Evolutionary conservation across 176 grass and related monocot species (phyloP).

Genomic region (Oryza meyeriana): DNA sequence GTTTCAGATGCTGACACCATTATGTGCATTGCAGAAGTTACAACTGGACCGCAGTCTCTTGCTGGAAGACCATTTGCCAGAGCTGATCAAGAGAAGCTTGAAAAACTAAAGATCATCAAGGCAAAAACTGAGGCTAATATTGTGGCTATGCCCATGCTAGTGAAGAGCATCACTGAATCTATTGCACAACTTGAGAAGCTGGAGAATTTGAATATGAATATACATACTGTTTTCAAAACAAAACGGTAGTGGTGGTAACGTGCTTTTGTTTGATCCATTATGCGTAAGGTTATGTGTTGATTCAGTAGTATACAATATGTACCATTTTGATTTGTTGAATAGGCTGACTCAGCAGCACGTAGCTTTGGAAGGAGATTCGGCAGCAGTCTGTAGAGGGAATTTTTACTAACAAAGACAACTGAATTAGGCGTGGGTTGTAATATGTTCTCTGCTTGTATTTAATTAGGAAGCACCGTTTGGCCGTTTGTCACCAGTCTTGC

Average conservation of each 20-base stretch:
- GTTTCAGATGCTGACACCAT: background rate
- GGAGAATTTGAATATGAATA: slow-evolving; percentile 6
- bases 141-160: slow-evolving; percentile 18
- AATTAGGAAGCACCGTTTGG: background rate
- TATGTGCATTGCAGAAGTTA: slow-evolving; percentile 30
- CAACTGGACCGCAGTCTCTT: background rate
- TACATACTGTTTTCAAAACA: slow-evolving; percentile 28
- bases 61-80: background rate
- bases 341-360: background rate
- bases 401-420: background rate
- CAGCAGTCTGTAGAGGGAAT: background rate
- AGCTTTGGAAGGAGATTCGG: background rate
- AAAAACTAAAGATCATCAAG: slow-evolving; percentile 39
- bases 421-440: background rate
- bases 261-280: background rate
- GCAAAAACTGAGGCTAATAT: slow-evolving; percentile 21
- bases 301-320: background rate
- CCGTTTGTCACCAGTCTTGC: background rate
- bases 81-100: background rate
- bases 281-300: background rate
- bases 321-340: background rate
- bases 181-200: slow-evolving; percentile 28
- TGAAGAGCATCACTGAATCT: slow-evolving; percentile 27
- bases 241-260: background rate
- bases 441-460: slow-evolving; percentile 9